Evolutionary conservation across 345 rosid species (phyloP).

Genomic region (Rhodomyrtus tomentosa): DNA sequence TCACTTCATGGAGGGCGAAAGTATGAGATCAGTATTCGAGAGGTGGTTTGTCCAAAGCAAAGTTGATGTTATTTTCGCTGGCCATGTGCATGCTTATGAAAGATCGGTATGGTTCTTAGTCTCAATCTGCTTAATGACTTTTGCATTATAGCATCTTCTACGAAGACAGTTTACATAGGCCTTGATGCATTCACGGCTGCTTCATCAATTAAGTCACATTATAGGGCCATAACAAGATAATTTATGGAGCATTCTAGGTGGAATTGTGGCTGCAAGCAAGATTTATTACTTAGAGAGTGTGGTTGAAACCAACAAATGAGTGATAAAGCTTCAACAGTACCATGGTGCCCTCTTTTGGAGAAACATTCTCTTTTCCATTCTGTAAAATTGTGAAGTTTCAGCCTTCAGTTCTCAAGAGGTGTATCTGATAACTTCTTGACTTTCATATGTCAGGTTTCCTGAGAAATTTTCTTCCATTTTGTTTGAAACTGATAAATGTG

Average conservation of each 20-base stretch:
- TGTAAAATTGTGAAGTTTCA: not conserved
- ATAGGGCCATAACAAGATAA: not conserved
- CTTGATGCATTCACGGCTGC: not conserved
- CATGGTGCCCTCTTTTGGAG: not conserved
- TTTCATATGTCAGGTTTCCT: not conserved
- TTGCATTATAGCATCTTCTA: not conserved
- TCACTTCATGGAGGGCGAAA: conserved; percentile 94
- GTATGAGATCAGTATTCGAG: conserved; percentile 79
- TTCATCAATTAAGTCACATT: not conserved
- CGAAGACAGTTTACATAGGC: not conserved
- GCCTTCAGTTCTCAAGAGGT: not conserved
- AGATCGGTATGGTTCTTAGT: conserved; percentile 62
- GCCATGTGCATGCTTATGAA: conserved; percentile 98
- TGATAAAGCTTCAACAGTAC: not conserved
- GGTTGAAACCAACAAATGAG: not conserved
- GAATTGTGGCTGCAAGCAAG: not conserved
- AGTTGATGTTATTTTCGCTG: conserved; percentile 88
- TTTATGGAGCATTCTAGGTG: not conserved
- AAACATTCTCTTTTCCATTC: not conserved
- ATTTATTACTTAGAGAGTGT: not conserved
- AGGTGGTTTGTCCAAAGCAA: conserved; percentile 50
- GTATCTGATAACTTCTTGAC: not conserved
- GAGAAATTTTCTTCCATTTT: not conserved
- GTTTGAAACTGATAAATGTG: not conserved
- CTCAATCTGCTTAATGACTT: not conserved